Percentiles rank a stretch among this genome's conserved stretches.
Evolutionary conservation across 345 rosid species (phyloP).

Genomic region (Bruguiera gymnorhiza): DNA sequence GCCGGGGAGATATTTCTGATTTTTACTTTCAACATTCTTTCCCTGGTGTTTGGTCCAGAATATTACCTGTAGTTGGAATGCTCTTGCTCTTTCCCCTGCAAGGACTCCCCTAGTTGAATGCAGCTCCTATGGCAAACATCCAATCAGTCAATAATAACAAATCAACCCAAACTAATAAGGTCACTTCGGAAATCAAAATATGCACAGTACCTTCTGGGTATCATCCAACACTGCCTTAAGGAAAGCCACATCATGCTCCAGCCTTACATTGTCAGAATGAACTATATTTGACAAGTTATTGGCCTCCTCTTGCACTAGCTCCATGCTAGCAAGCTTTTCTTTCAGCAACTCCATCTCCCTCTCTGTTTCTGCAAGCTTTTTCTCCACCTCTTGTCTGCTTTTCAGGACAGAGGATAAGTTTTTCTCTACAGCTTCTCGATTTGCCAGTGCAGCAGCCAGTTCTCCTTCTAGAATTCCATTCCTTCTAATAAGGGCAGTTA

Average conservation of each 20-base stretch:
- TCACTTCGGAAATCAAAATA: not conserved
- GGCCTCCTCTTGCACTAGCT: slow-evolving; percentile 87
- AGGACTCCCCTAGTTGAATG: slow-evolving; percentile 96
- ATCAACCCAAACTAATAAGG: not conserved
- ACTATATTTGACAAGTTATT: slow-evolving; percentile 78
- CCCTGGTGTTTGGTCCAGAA: not conserved
- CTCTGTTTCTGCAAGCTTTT: slow-evolving; percentile 48
- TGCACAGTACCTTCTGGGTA: slow-evolving; percentile 70
- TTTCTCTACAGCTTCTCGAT: slow-evolving; percentile 72
- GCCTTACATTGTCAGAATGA: slow-evolving; percentile 93
- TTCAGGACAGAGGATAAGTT: slow-evolving; percentile 59
- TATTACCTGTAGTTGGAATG: slow-evolving; percentile 84
- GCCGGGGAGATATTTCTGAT: not conserved
- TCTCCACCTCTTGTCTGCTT: slow-evolving; percentile 85
- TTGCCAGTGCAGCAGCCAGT: slow-evolving; percentile 60
- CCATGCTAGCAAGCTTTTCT: slow-evolving; percentile 73
- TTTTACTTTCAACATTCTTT: too few species aligned
- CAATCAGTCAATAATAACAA: slow-evolving; percentile 14
- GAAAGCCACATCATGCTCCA: slow-evolving; percentile 96
- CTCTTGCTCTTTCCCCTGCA: slow-evolving; percentile 89
- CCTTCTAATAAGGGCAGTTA: slow-evolving; percentile 63
- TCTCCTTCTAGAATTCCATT: slow-evolving; percentile 77
- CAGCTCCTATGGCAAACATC: slow-evolving; percentile 53
- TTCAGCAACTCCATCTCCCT: slow-evolving; percentile 86
- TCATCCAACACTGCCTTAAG: slow-evolving; percentile 93